Evolutionary conservation across 2,329 filamentous ascomycete genomes (phyloP).

Genomic region (Phoma herbarum): DNA sequence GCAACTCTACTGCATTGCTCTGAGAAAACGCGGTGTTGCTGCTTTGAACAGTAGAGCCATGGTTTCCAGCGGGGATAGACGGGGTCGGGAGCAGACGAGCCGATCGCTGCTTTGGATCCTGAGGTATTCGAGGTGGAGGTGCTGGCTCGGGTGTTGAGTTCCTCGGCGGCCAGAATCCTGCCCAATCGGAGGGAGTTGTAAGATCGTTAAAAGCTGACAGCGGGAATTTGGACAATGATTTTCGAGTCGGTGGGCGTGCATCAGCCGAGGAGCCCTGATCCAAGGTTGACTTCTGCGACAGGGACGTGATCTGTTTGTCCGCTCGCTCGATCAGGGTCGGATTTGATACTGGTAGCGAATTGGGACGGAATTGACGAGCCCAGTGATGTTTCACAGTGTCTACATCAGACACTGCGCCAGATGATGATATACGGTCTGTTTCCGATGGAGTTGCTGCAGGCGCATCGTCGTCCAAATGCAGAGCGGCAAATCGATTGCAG

Average conservation of each 20-base stretch:
- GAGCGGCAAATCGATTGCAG: conserved; percentile 19
- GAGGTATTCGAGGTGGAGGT: not conserved
- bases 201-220: conserved; percentile 29
- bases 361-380: conserved; percentile 34
- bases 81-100: not conserved
- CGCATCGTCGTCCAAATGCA: conserved; percentile 22
- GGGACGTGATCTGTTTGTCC: not conserved
- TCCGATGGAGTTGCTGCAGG: not conserved
- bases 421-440: not conserved
- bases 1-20: conserved; percentile 1
- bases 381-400: conserved; percentile 32
- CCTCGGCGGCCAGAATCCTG: conserved; percentile 4
- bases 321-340: not conserved
- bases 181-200: conserved; percentile 6
- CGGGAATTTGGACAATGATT: conserved; percentile 15
- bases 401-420: not conserved
- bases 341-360: conserved; percentile 15
- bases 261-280: not conserved
- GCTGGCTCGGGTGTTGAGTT: not conserved
- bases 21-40: not conserved
- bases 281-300: conserved; percentile 7
- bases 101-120: not conserved
- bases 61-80: conserved; percentile 5
- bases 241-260: not conserved
- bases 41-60: conserved; percentile 8